Conservation (phyloP, 805 yeast species). For the Trichomonascus vanleenenianus region DNA sequence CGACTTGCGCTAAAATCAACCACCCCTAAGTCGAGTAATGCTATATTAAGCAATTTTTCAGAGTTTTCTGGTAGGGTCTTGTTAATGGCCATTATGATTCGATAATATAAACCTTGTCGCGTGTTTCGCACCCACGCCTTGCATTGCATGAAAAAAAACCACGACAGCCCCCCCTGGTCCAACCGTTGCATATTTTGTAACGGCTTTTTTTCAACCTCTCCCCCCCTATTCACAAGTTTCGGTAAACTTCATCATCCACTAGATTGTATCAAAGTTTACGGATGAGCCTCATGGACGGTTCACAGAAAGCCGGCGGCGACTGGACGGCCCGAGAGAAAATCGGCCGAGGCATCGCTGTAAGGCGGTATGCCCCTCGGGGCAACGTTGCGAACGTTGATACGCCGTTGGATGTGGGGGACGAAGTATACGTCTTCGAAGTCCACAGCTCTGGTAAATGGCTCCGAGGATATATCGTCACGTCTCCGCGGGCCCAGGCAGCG, state of each 20-base stretch:
- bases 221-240: too few species aligned
- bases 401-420: conserved; percentile 50
- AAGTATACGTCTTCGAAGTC: conserved; percentile 63
- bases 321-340: conserved; percentile 45
- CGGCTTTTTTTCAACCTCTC: too few species aligned
- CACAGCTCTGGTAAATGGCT: conserved; percentile 56
- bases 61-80: too few species aligned
- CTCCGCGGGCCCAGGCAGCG: conserved; percentile 36
- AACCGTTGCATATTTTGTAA: too few species aligned
- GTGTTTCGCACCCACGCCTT: too few species aligned
- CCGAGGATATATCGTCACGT: conserved; percentile 62
- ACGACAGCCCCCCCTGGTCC: not conserved
- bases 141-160: not conserved
- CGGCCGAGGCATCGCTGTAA: conserved; percentile 25
- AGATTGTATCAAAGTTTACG: too few species aligned
- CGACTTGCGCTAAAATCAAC: too few species aligned
- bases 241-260: too few species aligned
- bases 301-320: not conserved
- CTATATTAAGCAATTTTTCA: not conserved
- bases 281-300: too few species aligned
- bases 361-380: conserved; percentile 17
- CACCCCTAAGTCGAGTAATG: too few species aligned
- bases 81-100: too few species aligned
- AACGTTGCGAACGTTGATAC: conserved; percentile 29
- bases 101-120: too few species aligned